A percentile compares a stretch with the other conserved stretches of the same genome.
phyloP scores from a whole-genome alignment of 2,329 filamentous ascomycete genomes.

The Hysterium pulicare region DNA sequence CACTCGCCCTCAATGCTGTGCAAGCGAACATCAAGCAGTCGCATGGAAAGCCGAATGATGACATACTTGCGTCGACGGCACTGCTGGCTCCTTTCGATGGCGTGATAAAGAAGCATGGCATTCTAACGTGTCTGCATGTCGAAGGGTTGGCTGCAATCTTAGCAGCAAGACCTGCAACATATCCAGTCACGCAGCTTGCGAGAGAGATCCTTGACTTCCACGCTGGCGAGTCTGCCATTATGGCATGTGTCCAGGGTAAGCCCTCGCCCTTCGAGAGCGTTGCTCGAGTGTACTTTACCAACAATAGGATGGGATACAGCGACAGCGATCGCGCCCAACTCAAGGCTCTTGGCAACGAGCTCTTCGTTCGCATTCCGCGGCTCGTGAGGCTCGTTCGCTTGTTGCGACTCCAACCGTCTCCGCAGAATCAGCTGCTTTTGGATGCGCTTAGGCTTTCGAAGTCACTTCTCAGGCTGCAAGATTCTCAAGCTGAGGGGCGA shows the following conservation, averaged over 20 bases:
- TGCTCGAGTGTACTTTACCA: conserved; percentile 10
- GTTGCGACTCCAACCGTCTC: conserved; percentile 8
- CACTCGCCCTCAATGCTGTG: conserved; percentile 13
- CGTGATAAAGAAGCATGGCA: conserved; percentile 11
- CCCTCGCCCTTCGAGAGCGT: conserved; percentile 13
- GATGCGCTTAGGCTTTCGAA: conserved; percentile 10
- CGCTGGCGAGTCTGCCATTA: conserved; percentile 13
- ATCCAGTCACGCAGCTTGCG: conserved; percentile 14
- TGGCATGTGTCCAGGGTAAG: conserved; percentile 13
- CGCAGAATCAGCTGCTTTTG: conserved; percentile 6
- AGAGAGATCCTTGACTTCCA: conserved; percentile 17
- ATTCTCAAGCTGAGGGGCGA: conserved; percentile 10
- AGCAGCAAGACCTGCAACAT: conserved; percentile 9
- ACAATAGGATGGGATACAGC: conserved; percentile 8
- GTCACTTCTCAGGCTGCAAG: conserved; percentile 11
- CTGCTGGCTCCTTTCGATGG: conserved; percentile 14
- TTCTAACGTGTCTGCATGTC: conserved; percentile 13
- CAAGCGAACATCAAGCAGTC: conserved; percentile 12
- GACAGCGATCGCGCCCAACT: conserved; percentile 10
- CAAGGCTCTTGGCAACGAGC: conserved; percentile 13
- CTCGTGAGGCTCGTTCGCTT: conserved; percentile 14
- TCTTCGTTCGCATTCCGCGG: conserved; percentile 15
- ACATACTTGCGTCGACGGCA: conserved; percentile 13
- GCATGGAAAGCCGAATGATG: conserved; percentile 9
- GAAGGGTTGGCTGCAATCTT: conserved; percentile 15